A percentile compares a stretch with the other conserved stretches of the same genome.
Conservation (phyloP, 257 asterid genomes). For the Fraxinus anomala region DNA sequence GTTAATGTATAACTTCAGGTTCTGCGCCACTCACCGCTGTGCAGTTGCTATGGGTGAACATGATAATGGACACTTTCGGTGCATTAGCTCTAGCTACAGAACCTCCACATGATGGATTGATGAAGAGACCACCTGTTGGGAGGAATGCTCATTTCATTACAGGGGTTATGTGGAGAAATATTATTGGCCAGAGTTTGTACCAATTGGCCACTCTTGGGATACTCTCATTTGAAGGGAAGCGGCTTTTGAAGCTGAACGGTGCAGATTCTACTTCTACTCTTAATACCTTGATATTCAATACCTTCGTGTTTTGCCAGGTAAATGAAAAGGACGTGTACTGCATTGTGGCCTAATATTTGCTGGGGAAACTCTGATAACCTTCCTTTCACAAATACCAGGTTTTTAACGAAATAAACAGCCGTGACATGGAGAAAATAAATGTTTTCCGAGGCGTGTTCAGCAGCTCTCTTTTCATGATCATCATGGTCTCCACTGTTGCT, state of each 20-base stretch:
- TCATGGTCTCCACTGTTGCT: constrained; percentile 54
- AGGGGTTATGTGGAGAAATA: constrained; percentile 77
- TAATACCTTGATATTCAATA: constrained; percentile 76
- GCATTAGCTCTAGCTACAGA: constrained; percentile 89
- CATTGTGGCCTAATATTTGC: constrained; percentile 10
- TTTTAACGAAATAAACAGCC: constrained; percentile 86
- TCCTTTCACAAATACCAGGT: constrained; percentile 35
- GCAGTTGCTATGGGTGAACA: constrained; percentile 89
- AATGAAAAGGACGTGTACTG: background rate
- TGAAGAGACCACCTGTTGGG: constrained; percentile 69
- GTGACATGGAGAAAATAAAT: constrained; percentile 80
- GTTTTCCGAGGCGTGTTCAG: constrained; percentile 57
- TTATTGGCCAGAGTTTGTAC: constrained; percentile 72
- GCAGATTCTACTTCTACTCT: constrained; percentile 48
- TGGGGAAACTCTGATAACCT: background rate
- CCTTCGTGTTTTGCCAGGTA: constrained; percentile 90
- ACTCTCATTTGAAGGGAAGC: constrained; percentile 53
- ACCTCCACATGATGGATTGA: constrained; percentile 80
- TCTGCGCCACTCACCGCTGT: constrained; percentile 87
- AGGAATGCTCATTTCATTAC: constrained; percentile 64
- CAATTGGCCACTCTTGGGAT: constrained; percentile 66
- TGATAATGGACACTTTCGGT: constrained; percentile 89
- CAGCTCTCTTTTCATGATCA: constrained; percentile 63
- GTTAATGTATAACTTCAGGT: constrained; percentile 40
- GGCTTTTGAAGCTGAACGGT: constrained; percentile 48